A percentile compares a stretch with the other conserved stretches of the same genome.
Evolutionary conservation across 352 stramenopile genomes (phyloP).

Genomic region (Phytophthora foliorum): DNA sequence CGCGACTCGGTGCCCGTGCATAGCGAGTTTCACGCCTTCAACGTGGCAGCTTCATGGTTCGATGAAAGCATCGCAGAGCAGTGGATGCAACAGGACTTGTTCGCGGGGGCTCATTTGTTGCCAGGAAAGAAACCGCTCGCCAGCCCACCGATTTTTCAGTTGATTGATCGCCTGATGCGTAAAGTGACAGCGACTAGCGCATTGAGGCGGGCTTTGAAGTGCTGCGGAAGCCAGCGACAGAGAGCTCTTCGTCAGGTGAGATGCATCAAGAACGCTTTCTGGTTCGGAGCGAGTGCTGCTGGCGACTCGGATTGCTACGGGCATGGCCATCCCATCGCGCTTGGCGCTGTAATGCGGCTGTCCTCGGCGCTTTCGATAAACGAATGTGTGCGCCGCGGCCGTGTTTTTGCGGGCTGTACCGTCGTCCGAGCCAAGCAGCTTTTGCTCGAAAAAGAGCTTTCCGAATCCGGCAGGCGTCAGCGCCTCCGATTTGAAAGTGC

Average conservation of each 20-base stretch:
- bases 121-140: too few species aligned
- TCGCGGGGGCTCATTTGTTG: too few species aligned
- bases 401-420: slow-evolving; percentile 37
- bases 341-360: slow-evolving; percentile 31
- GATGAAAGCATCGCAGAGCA: not conserved
- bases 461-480: slow-evolving; percentile 30
- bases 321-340: slow-evolving; percentile 19
- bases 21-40: too few species aligned
- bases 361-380: slow-evolving; percentile 34
- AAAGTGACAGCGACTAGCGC: too few species aligned
- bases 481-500: slow-evolving; percentile 31
- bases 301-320: slow-evolving; percentile 4
- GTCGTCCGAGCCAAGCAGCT: slow-evolving; percentile 16
- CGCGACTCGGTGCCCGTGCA: not conserved
- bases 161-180: not conserved
- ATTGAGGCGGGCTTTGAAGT: too few species aligned
- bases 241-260: not conserved
- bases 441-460: slow-evolving; percentile 38
- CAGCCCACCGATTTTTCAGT: not conserved
- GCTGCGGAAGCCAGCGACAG: slow-evolving; percentile 1
- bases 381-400: slow-evolving; percentile 3
- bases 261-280: slow-evolving; percentile 2
- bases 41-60: not conserved
- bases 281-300: slow-evolving; percentile 14
- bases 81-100: too few species aligned